Evolutionary conservation across 345 rosid genomes (phyloP).

Genomic region (Lepidium didymum): DNA sequence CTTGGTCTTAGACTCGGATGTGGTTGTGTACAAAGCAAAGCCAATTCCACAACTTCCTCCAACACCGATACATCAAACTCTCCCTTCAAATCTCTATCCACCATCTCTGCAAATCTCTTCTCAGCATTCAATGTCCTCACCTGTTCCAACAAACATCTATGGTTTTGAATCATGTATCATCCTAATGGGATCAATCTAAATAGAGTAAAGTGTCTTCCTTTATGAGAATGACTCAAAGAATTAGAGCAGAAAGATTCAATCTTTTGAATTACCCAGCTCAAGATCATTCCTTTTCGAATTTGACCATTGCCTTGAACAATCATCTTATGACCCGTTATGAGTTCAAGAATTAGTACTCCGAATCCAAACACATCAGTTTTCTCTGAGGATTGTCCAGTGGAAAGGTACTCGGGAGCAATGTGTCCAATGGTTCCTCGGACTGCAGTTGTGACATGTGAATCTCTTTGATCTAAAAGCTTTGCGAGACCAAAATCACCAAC

Average conservation of each 20-base stretch:
- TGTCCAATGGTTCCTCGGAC: slow-evolving; percentile 96
- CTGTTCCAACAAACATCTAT: slow-evolving; percentile 30
- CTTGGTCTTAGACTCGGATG: slow-evolving; percentile 66
- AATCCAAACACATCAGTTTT: slow-evolving; percentile 95
- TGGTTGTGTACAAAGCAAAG: slow-evolving; percentile 69
- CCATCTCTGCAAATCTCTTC: slow-evolving; percentile 57
- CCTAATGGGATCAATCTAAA: not conserved
- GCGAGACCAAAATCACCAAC: slow-evolving; percentile 97
- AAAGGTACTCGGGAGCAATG: slow-evolving; percentile 94
- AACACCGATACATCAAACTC: slow-evolving; percentile 57
- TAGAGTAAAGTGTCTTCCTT: not conserved
- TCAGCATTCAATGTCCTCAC: slow-evolving; percentile 73
- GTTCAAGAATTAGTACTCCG: slow-evolving; percentile 88
- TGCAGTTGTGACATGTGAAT: slow-evolving; percentile 91
- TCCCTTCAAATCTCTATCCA: slow-evolving; percentile 73
- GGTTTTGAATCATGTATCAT: not conserved
- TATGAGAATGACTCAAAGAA: not conserved
- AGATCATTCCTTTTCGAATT: slow-evolving; percentile 83
- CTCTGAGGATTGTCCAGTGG: slow-evolving; percentile 95
- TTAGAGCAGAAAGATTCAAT: not conserved
- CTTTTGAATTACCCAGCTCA: slow-evolving; percentile 57
- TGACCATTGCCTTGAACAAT: slow-evolving; percentile 82
- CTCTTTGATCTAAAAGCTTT: slow-evolving; percentile 72
- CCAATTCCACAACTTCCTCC: slow-evolving; percentile 62
- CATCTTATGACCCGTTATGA: slow-evolving; percentile 87